These are phyloP conservation scores for Protomyces gravidus DNA, from an alignment of 1,139 yeast species.

Conservation along the genomic window DNA sequence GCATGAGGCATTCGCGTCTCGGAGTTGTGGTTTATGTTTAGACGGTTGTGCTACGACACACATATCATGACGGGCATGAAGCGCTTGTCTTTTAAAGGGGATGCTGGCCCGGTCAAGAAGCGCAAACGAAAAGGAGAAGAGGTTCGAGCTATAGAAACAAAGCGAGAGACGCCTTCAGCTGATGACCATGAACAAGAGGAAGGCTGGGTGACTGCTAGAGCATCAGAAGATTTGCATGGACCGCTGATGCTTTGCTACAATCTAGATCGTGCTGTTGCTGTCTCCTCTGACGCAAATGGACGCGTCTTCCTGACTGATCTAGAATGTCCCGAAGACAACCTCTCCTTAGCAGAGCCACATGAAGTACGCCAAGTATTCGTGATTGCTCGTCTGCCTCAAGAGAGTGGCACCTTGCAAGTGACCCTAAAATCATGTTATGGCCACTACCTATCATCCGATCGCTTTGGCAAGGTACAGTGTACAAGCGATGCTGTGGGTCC, in stretches of 20 bases:
- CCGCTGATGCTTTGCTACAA: slow-evolving; percentile 19
- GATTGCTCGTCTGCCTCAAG: slow-evolving; percentile 1
- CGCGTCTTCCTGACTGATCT: slow-evolving; percentile 24
- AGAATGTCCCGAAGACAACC: background rate
- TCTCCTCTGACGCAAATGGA: slow-evolving; percentile 28
- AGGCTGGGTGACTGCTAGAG: slow-evolving; percentile 18
- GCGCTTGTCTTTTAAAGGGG: slow-evolving; percentile 24
- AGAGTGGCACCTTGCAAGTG: slow-evolving; percentile 15
- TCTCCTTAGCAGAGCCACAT: slow-evolving; percentile 26
- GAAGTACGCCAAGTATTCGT: slow-evolving; percentile 31
- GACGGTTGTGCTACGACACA: background rate
- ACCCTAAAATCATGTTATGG: slow-evolving; percentile 13
- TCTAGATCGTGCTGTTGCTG: slow-evolving; percentile 11
- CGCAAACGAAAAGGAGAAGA: background rate
- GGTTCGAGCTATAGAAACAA: background rate
- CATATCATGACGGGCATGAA: background rate
- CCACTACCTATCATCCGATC: slow-evolving; percentile 28
- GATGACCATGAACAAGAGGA: background rate
- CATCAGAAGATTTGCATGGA: slow-evolving; percentile 13
- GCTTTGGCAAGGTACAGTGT: slow-evolving; percentile 28
- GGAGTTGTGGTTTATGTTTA: background rate
- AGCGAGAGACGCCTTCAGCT: background rate
- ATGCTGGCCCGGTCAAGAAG: slow-evolving; percentile 3
- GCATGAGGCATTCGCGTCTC: background rate
- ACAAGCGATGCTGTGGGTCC: slow-evolving; percentile 30